phyloP scores from a whole-genome alignment of 106 monocot genomes.

The Acanthochlamys bracteata region DNA sequence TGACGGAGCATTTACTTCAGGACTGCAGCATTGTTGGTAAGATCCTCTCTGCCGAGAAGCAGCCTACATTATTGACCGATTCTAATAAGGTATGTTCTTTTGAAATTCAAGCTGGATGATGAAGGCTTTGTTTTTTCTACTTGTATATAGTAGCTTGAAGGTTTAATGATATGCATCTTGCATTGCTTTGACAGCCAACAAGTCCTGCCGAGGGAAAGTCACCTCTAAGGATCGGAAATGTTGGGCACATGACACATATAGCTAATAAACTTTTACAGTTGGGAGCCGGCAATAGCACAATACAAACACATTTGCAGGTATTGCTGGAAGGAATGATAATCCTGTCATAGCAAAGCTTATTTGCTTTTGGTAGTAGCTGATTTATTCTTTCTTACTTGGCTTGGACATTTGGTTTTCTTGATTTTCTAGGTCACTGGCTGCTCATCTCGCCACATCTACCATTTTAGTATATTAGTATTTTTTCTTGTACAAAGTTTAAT shows the following conservation, averaged over 20 bases:
- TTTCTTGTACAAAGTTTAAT: too few relatives aligned
- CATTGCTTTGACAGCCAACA: conserved; percentile 49
- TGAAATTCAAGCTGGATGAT: neutral
- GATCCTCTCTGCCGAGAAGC: conserved; percentile 77
- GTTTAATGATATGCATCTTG: neutral
- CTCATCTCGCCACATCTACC: too few relatives aligned
- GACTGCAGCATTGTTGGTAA: conserved; percentile 64
- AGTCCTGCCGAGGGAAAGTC: conserved; percentile 39
- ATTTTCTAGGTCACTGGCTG: too few relatives aligned
- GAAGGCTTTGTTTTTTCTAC: neutral
- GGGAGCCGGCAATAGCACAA: conserved; percentile 34
- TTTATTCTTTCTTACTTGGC: too few relatives aligned
- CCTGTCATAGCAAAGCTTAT: neutral
- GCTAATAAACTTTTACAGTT: conserved; percentile 78
- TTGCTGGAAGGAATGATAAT: neutral
- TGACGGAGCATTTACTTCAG: conserved; percentile 71
- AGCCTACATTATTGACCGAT: conserved; percentile 35
- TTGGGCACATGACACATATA: conserved; percentile 81
- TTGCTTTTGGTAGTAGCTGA: neutral
- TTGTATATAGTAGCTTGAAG: neutral
- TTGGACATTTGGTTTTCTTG: too few relatives aligned
- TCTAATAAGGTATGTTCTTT: conserved; percentile 33
- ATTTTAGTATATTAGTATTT: too few relatives aligned
- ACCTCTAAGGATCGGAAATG: conserved; percentile 66
- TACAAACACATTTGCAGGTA: conserved; percentile 86